Percentiles rank a stretch among this genome's conserved stretches.
Conservation (phyloP, 805 yeast species). For the Metschnikowia colocasiae region DNA sequence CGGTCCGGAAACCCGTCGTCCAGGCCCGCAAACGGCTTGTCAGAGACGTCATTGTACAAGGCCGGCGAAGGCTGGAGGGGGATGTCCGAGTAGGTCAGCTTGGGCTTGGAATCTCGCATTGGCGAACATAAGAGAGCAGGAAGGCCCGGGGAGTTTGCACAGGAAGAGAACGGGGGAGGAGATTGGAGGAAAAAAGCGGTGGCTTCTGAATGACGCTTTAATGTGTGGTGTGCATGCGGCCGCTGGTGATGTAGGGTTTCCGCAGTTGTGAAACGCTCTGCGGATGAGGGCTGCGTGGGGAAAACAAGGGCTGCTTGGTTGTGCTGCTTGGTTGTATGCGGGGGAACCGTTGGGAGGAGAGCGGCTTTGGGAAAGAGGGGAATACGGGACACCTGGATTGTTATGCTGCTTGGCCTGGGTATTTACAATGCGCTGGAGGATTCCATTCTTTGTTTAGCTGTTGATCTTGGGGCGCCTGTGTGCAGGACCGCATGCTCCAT, state of each 20-base stretch:
- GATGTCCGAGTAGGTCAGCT: neutral
- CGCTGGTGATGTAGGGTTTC: constrained; percentile 4
- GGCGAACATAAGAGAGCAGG: neutral
- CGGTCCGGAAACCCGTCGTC: neutral
- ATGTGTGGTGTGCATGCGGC: constrained; percentile 6
- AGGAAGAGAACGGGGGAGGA: neutral
- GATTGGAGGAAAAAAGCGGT: neutral
- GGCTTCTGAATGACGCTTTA: neutral
- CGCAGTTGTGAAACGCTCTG: constrained; percentile 6
- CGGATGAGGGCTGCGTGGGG: constrained; percentile 1
- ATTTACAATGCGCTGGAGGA: neutral
- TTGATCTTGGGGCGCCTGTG: neutral
- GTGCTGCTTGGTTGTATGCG: neutral
- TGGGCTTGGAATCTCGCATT: constrained; percentile 5
- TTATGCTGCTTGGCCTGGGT: neutral
- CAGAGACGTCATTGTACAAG: constrained; percentile 2
- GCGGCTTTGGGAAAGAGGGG: neutral
- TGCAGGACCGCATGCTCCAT: neutral
- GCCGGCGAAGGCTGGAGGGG: constrained; percentile 3
- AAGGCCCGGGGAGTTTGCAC: neutral
- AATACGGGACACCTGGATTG: neutral
- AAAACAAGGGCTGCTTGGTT: neutral
- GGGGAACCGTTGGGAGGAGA: neutral
- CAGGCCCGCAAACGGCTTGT: neutral
- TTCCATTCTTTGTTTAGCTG: neutral